These are phyloP conservation scores for Syzygium grande DNA, from an alignment of 345 rosid species.

Conservation along the genomic window DNA sequence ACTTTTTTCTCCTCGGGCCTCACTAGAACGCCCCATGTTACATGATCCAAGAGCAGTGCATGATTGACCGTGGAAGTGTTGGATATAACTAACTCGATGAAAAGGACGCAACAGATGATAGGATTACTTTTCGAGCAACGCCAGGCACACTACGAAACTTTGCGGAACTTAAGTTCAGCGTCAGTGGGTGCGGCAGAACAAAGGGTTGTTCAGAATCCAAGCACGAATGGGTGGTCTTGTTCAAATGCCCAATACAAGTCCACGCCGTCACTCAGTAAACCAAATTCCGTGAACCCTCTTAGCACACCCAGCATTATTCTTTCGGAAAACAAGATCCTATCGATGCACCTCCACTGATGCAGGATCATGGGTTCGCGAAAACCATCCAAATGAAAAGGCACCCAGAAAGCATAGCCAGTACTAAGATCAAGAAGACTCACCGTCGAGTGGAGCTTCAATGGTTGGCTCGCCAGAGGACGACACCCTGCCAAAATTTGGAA, in stretches of 20 bases:
- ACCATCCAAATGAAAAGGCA: not conserved
- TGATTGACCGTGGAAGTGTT: not conserved
- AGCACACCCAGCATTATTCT: not conserved
- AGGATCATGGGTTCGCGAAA: not conserved
- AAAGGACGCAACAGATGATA: not conserved
- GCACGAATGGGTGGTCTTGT: not conserved
- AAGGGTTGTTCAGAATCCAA: not conserved
- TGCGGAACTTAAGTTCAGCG: not conserved
- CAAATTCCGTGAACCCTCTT: not conserved
- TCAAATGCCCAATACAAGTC: not conserved
- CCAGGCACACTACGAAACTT: not conserved
- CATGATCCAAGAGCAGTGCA: not conserved
- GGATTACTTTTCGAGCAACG: not conserved
- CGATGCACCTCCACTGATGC: not conserved
- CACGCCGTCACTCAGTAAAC: not conserved
- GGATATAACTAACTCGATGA: not conserved
- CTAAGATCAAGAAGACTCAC: not conserved
- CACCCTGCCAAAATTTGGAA: not conserved
- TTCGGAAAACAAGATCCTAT: not conserved
- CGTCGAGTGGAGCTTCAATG: not conserved
- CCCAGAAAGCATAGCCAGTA: not conserved
- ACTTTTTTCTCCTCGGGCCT: not conserved
- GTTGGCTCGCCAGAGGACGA: not conserved
- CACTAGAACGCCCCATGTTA: not conserved
- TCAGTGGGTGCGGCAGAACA: not conserved